These are phyloP conservation scores for Tricholoma sp. DNA, from an alignment of 768 basidiomycete genomes.

Conservation along the genomic window DNA sequence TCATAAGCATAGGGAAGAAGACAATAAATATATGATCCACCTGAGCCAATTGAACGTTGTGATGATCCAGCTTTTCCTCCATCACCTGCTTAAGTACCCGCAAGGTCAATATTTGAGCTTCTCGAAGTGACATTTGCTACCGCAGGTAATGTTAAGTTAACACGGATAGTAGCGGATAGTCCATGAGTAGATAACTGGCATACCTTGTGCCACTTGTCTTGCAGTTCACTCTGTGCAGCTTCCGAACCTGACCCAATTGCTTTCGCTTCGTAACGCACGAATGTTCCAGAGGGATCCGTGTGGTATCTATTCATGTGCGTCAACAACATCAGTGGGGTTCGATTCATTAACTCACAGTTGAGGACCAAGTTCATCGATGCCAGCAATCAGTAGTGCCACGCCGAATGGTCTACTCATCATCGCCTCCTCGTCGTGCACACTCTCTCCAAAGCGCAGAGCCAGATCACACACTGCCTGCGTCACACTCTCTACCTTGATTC, in stretches of 20 bases:
- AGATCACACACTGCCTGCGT: constrained; percentile 98
- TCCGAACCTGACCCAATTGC: constrained; percentile 98
- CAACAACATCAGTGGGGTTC: not conserved
- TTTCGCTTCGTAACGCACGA: constrained; percentile 94
- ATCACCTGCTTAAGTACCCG: constrained; percentile 97
- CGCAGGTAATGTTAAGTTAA: not conserved
- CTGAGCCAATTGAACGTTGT: constrained; percentile 97
- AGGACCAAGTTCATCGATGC: constrained; percentile 91
- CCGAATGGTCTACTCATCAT: constrained; percentile 99
- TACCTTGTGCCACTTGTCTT: constrained; percentile 96
- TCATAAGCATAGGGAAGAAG: not conserved
- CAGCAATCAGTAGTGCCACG: constrained; percentile 96
- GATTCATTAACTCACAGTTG: constrained; percentile 67
- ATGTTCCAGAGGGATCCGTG: constrained; percentile 98
- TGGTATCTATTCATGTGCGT: constrained; percentile 61
- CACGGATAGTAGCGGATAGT: not conserved
- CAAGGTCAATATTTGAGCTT: constrained; percentile 83
- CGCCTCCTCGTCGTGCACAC: constrained; percentile 97
- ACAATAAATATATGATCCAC: constrained; percentile 34
- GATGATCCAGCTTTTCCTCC: constrained; percentile 99
- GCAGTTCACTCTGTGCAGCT: constrained; percentile 94
- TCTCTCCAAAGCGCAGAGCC: constrained; percentile 95
- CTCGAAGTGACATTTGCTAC: constrained; percentile 86
- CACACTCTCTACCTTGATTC: constrained; percentile 94
- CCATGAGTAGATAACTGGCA: constrained; percentile 9